Evolutionary conservation across 176 grass and related monocot genomes (phyloP), one percentile per base, ranked within the genome.

Genomic region (Zoysia pacifica): DNA sequence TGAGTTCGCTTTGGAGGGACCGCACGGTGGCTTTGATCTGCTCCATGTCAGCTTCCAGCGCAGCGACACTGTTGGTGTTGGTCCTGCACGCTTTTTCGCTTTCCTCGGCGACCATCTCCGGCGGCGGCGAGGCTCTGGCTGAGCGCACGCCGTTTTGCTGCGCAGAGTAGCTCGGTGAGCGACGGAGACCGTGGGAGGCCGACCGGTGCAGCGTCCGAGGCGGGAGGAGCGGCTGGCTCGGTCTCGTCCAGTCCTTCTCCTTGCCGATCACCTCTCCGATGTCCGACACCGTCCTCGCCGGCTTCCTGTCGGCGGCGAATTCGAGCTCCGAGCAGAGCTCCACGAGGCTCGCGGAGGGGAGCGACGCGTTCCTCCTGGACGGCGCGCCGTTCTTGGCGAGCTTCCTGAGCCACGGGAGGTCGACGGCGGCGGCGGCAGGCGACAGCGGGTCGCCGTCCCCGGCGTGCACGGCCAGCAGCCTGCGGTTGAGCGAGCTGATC

Each of bases 401-500:
- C 50, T 43, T 72, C 87, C 59, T 47, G 9, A 85, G 78, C 87
- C 82, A 89, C 36, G 87, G 87, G 73, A 89, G 50, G 16, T 78
- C 78, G 44, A 51, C 0, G 48, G 64, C 19, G 59, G 59, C 19
- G 59, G 59, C 44, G 44, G 6, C 11, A 18, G 71, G 54, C 8
- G 63, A 72, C 12, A 52, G 5, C 0, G 69, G 81, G 15, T 80
- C 70, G 85, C 61, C 43, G 84, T 14, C 65, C 65, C 50, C 28
- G 50, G 79, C 76, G 82, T 42, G 87, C 82, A 76, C 89, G 56
- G 78, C 86, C 16, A 93, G 83, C 9, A 98, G 71, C 67, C 91
- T 76, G 36, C 86, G 84, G 73, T 71, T 87, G 74, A 98, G 95
- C 43, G 95, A 91, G 46, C 84, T 87, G 61, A 98, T 82, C 61